These are phyloP conservation scores for Mrakia frigida DNA, from an alignment of 768 basidiomycete genomes.

Conservation along the genomic window DNA sequence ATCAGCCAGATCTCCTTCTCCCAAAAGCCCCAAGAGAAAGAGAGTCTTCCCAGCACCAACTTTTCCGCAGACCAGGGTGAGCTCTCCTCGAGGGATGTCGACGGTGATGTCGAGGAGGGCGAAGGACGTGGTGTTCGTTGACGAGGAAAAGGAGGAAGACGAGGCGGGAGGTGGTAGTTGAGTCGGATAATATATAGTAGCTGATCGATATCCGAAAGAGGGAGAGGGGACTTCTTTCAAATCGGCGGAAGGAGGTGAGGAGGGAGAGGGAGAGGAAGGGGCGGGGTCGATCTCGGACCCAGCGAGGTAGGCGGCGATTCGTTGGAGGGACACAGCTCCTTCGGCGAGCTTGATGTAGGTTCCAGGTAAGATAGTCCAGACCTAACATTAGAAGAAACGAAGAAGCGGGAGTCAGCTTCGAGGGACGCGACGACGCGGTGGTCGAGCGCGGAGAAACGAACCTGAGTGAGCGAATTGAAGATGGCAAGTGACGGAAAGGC, in stretches of 20 bases:
- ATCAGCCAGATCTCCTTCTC: conserved; percentile 65
- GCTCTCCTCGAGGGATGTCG: conserved; percentile 69
- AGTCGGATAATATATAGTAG: neutral
- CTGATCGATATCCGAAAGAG: neutral
- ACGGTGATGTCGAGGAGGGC: conserved; percentile 70
- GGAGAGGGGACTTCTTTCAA: neutral
- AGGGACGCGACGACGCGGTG: neutral
- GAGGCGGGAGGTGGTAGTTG: neutral
- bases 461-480: conserved; percentile 63
- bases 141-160: conserved; percentile 21
- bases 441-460: conserved; percentile 54
- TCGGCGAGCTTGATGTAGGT: conserved; percentile 87
- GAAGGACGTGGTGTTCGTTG: conserved; percentile 58
- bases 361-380: conserved; percentile 58
- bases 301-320: conserved; percentile 83
- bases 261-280: neutral
- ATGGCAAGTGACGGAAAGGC: conserved; percentile 71
- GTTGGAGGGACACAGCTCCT: conserved; percentile 73
- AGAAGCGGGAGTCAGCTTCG: neutral
- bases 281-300: conserved; percentile 60
- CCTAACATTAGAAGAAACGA: conserved; percentile 58
- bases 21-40: conserved; percentile 73
- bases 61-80: conserved; percentile 82
- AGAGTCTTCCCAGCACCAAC: conserved; percentile 84
- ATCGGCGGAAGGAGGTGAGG: neutral